Evolutionary conservation across 768 basidiomycete species (phyloP), one percentile per base, ranked within the genome.

Genomic region (Zangia roseola): DNA sequence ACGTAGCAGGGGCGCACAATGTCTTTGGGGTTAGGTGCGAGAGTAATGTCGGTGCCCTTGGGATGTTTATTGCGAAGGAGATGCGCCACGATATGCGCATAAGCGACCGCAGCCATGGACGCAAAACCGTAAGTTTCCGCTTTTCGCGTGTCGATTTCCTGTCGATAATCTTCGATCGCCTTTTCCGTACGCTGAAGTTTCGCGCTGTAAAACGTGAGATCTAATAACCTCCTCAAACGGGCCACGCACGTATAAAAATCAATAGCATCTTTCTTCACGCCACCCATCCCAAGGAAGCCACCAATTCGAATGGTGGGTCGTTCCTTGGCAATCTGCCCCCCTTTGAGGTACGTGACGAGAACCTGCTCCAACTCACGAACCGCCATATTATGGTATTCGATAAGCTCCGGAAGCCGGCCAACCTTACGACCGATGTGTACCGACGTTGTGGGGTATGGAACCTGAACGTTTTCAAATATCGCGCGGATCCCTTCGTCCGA

Each of bases 71-170:
- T 72, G 25, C 70, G 69, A 40, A 94, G 74, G 51, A 83, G 74
- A 56, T 82, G 81, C 1, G 90, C 91, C 14, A 92, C 91, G 42
- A 87, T 77, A 58, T 95, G 93, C 0, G 92, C 90, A 57, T 91
- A 94, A 0, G 90, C 86, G 3, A 91, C 85, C 1, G 89, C 83
- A 38, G 87, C 90, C 83, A 94, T 86, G 35, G 88, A 91, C 0
- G 91, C 92, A 65, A 95, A 94, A 2, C 92, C 92, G 69, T 93
- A 94, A 60, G 81, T 91, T 71, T 94, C 92, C 5, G 92, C 79
- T 70, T 82, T 91, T 56, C 79, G 85, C 31, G 73, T 77, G 62
- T 83, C 85, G 48, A 86, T 88, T 55, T 86, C 79, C 20, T 71
- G 71, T 9, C 94, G 84, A 56, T 85, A 83, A 45, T 83, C 78